These are phyloP conservation scores for Phytopythium aichiense DNA, from an alignment of 352 stramenopile genomes.

Conservation along the genomic window DNA sequence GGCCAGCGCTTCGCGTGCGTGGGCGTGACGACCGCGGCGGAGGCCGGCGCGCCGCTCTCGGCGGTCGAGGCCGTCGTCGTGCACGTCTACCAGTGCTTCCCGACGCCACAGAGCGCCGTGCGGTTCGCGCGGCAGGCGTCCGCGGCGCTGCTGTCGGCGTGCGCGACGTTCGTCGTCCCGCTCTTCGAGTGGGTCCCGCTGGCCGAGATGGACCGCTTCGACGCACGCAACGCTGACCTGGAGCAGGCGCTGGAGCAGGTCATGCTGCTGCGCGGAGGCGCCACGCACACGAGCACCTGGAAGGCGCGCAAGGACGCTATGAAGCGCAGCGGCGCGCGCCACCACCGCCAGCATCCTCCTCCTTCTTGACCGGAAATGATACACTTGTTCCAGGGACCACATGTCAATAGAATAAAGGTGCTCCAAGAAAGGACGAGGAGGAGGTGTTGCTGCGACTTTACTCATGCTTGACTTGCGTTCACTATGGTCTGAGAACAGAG, in stretches of 20 bases:
- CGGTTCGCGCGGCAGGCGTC: conserved; percentile 64
- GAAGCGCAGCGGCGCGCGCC: conserved; percentile 35
- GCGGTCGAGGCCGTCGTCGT: conserved; percentile 54
- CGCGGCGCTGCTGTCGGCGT: conserved; percentile 33
- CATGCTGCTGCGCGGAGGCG: conserved; percentile 19
- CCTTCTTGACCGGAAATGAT: background rate
- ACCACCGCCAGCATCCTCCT: background rate
- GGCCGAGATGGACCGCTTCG: conserved; percentile 66
- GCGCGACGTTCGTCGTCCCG: conserved; percentile 59
- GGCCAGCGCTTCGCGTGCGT: conserved; percentile 76
- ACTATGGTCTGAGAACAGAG: conserved; percentile 2
- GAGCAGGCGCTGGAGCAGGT: conserved; percentile 62
- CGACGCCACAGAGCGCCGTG: conserved; percentile 70
- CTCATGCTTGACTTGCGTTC: background rate
- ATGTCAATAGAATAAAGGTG: background rate
- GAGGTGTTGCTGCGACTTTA: background rate
- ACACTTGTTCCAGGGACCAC: background rate
- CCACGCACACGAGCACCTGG: conserved; percentile 45
- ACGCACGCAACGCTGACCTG: conserved; percentile 50
- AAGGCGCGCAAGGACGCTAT: conserved; percentile 65
- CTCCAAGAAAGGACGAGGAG: background rate
- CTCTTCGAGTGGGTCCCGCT: conserved; percentile 77
- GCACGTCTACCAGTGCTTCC: conserved; percentile 80
- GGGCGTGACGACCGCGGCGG: conserved; percentile 22
- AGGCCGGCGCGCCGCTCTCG: conserved; percentile 35